Percentiles rank a stretch among this genome's conserved stretches.
These are phyloP conservation scores for Rhodotorula babjevae DNA, from an alignment of 768 basidiomycete genomes.

Conservation along the genomic window DNA sequence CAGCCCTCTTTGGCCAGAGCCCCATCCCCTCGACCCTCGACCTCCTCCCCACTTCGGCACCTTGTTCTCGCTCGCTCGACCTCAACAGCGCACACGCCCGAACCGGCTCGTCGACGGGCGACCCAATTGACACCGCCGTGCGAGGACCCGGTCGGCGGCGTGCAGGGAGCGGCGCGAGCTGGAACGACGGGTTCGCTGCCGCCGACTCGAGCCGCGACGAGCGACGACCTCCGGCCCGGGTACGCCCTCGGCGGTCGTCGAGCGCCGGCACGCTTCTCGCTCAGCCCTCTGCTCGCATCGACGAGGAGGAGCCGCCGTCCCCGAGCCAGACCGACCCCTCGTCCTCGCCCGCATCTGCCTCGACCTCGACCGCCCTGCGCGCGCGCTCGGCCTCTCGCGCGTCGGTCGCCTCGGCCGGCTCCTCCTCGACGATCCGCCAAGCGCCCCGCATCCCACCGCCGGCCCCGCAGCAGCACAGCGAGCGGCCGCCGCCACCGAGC, in stretches of 20 bases:
- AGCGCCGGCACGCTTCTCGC: constrained; percentile 19
- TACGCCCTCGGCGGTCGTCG: constrained; percentile 2
- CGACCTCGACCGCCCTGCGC: background rate
- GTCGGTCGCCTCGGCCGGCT: constrained; percentile 2
- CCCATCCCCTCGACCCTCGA: background rate
- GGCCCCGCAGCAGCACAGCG: background rate
- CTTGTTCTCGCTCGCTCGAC: background rate
- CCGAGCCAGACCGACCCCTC: background rate
- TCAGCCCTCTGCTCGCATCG: background rate
- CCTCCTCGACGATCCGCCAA: constrained; percentile 23
- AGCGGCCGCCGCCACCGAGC: background rate
- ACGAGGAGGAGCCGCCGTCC: background rate
- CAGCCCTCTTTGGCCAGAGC: background rate
- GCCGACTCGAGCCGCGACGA: background rate
- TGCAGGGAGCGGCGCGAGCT: background rate
- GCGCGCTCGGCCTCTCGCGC: constrained; percentile 20
- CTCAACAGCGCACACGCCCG: too few species aligned
- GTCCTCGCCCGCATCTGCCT: background rate
- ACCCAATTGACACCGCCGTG: too few species aligned
- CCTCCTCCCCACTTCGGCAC: background rate
- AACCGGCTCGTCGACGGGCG: too few species aligned
- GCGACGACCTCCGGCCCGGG: background rate
- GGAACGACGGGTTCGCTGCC: background rate
- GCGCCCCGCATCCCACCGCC: constrained; percentile 7
- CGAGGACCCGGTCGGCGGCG: background rate